Percentiles rank a stretch among this genome's conserved stretches.
Evolutionary conservation across 805 yeast genomes (phyloP).

Genomic region (Lipomyces chichibuensis): DNA sequence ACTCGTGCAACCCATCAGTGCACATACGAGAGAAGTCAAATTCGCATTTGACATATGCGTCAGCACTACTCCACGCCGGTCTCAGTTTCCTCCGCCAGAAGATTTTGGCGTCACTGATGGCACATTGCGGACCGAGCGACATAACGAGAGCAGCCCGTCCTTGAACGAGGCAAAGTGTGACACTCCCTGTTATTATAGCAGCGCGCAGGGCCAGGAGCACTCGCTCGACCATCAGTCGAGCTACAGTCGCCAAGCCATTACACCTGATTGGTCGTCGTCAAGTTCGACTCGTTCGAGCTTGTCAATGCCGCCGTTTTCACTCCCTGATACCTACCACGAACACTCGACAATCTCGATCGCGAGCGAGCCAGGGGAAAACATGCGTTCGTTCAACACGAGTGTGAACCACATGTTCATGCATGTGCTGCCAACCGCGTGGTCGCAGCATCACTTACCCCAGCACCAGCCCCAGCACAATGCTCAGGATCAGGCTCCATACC

Average conservation of each 20-base stretch:
- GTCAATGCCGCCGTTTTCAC: not conserved
- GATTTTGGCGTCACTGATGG: not conserved
- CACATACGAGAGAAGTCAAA: not conserved
- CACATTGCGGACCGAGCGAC: not conserved
- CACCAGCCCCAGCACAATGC: too few species aligned
- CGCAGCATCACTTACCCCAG: not conserved
- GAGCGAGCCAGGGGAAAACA: not conserved
- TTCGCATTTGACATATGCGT: not conserved
- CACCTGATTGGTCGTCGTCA: not conserved
- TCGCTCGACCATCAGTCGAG: not conserved
- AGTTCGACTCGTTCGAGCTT: not conserved
- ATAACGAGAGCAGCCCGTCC: not conserved
- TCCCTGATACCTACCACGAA: not conserved
- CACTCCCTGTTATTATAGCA: not conserved
- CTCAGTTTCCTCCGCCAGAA: not conserved
- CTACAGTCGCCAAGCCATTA: not conserved
- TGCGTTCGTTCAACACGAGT: not conserved
- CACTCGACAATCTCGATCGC: not conserved
- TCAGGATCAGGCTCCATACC: too few species aligned
- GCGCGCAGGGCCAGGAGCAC: not conserved
- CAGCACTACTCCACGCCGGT: not conserved
- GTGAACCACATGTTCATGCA: not conserved
- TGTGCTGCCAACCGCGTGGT: not conserved
- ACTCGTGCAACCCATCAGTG: not conserved
- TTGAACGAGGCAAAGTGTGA: not conserved